Conservation (phyloP, 345 rosid genomes). For the Raphanus raphanistrum region DNA sequence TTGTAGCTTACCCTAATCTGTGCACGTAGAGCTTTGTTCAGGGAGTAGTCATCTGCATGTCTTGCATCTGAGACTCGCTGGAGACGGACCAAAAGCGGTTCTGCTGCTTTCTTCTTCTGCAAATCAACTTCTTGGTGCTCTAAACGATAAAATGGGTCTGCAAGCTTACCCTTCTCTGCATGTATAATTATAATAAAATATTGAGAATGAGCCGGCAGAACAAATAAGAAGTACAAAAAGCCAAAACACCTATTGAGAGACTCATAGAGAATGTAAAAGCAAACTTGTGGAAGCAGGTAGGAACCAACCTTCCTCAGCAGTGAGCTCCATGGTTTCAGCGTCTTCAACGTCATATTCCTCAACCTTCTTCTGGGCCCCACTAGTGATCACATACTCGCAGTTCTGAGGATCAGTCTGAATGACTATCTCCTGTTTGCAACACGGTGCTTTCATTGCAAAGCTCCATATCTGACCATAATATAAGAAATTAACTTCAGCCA, state of each 20-base stretch:
- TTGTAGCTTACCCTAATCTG: slow-evolving; percentile 59
- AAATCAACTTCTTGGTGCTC: slow-evolving; percentile 94
- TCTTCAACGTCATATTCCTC: slow-evolving; percentile 91
- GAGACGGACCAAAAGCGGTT: slow-evolving; percentile 77
- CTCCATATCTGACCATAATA: slow-evolving; percentile 80
- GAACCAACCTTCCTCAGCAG: slow-evolving; percentile 87
- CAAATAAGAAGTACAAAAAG: not conserved
- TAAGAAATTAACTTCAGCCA: slow-evolving; percentile 24
- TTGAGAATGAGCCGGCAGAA: no score
- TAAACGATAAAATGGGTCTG: slow-evolving; percentile 92
- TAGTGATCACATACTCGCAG: slow-evolving; percentile 83
- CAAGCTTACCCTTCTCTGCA: slow-evolving; percentile 89
- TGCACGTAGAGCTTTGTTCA: slow-evolving; percentile 80
- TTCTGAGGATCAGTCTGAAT: slow-evolving; percentile 97
- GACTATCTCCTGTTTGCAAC: slow-evolving; percentile 89
- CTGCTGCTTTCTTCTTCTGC: slow-evolving; percentile 95
- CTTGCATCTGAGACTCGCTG: slow-evolving; percentile 81
- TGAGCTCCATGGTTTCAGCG: slow-evolving; percentile 89
- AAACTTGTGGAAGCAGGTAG: not conserved
- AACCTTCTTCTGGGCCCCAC: slow-evolving; percentile 83
- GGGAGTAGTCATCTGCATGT: slow-evolving; percentile 82
- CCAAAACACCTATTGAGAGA: not conserved
- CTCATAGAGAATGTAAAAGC: not conserved
- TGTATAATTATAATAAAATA: no score
- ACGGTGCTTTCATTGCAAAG: slow-evolving; percentile 91